A percentile compares a stretch with the other conserved stretches of the same genome.
These are phyloP conservation scores for Dipodascopsis uninucleata DNA, from an alignment of 805 yeast species.

Conservation along the genomic window DNA sequence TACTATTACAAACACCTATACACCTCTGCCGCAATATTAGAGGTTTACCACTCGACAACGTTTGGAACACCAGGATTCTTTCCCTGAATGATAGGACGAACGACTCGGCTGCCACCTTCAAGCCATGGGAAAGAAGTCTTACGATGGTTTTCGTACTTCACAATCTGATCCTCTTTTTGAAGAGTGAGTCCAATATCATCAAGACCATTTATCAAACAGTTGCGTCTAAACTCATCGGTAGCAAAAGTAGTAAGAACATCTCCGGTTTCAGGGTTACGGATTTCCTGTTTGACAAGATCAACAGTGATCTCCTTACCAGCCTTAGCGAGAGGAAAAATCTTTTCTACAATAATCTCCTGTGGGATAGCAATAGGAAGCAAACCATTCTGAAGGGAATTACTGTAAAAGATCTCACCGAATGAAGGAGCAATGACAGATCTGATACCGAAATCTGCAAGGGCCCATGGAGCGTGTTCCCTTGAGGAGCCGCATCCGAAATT, in stretches of 20 bases:
- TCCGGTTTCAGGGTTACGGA: constrained; percentile 54
- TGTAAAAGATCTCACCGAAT: constrained; percentile 96
- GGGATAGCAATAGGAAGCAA: constrained; percentile 89
- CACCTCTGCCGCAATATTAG: no score
- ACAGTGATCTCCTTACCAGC: constrained; percentile 68
- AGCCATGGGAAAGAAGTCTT: constrained; percentile 80
- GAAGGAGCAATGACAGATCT: constrained; percentile 95
- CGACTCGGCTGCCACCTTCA: constrained; percentile 23
- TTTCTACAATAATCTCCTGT: constrained; percentile 64
- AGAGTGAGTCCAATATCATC: constrained; percentile 96
- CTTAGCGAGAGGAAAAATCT: constrained; percentile 75
- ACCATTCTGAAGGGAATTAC: constrained; percentile 95
- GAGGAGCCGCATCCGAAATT: constrained; percentile 99
- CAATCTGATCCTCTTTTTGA: constrained; percentile 77
- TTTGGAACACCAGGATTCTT: constrained; percentile 27
- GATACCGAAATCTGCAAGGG: constrained; percentile 95
- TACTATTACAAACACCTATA: no score
- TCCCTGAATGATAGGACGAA: constrained; percentile 22
- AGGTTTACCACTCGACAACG: constrained; percentile 26
- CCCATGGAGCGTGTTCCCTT: constrained; percentile 99
- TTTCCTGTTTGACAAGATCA: constrained; percentile 84
- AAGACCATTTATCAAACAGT: constrained; percentile 88
- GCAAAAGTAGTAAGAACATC: constrained; percentile 81
- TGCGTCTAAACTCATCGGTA: constrained; percentile 87
- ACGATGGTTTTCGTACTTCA: constrained; percentile 72